A percentile compares a stretch with the other conserved stretches of the same genome.
These are phyloP conservation scores for Kernera saxatilis DNA, from an alignment of 345 rosid species.

Conservation along the genomic window DNA sequence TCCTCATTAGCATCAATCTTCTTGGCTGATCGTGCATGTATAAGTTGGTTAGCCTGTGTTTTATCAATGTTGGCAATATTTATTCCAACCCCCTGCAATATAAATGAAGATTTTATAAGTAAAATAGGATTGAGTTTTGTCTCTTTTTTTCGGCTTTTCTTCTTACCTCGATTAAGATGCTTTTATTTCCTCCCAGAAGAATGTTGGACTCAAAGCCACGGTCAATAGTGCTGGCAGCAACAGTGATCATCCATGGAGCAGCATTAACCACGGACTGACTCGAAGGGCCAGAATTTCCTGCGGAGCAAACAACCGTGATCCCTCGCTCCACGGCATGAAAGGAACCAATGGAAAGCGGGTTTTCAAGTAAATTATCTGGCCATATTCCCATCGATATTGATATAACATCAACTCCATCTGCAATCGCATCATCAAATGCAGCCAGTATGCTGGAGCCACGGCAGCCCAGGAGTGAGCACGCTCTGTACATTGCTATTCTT, in stretches of 20 bases:
- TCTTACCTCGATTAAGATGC: constrained; percentile 1
- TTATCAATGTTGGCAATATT: constrained; percentile 46
- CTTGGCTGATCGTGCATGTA: constrained; percentile 55
- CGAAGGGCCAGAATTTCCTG: constrained; percentile 45
- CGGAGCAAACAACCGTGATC: constrained; percentile 33
- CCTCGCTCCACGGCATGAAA: constrained; percentile 34
- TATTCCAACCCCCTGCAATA: constrained; percentile 64
- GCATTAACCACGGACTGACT: constrained; percentile 39
- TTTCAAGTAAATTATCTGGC: constrained; percentile 13
- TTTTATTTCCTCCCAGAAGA: constrained; percentile 26
- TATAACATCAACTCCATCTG: constrained; percentile 31
- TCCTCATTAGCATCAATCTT: constrained; percentile 27
- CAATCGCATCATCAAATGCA: constrained; percentile 31
- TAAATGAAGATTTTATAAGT: neutral
- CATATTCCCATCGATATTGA: constrained; percentile 21
- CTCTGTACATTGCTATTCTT: constrained; percentile 30
- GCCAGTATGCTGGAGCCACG: constrained; percentile 25
- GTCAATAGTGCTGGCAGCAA: constrained; percentile 48
- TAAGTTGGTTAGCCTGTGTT: constrained; percentile 39
- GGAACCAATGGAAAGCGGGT: constrained; percentile 32
- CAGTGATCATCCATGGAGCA: constrained; percentile 59
- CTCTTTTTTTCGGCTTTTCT: neutral
- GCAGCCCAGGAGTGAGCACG: constrained; percentile 14
- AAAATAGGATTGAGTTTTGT: neutral
- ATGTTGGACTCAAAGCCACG: constrained; percentile 42